Conservation (phyloP, 305 asterid species). For the Fraxinus sp. region DNA sequence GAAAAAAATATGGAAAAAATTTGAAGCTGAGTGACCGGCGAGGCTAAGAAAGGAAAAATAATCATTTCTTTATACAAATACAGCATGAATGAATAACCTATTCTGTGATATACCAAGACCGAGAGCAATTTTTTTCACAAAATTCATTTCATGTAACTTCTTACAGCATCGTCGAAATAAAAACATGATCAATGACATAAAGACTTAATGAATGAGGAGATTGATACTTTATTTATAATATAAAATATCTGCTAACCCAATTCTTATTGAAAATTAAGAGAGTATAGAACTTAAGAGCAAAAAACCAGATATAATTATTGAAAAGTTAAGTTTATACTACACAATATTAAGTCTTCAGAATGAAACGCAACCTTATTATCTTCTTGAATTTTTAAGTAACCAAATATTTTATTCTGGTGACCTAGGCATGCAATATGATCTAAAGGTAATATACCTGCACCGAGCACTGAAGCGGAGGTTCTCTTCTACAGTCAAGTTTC, state of each 20-base stretch:
- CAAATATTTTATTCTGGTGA: background rate
- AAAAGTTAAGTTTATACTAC: background rate
- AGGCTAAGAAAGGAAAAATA: slow-evolving; percentile 8
- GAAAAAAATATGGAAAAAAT: slow-evolving; percentile 4
- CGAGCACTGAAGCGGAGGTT: slow-evolving; percentile 95
- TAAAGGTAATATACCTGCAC: slow-evolving; percentile 65
- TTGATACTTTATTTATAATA: background rate
- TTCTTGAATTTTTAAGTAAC: background rate
- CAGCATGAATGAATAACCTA: slow-evolving; percentile 1
- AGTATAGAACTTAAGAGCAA: background rate
- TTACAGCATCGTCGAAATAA: slow-evolving; percentile 3
- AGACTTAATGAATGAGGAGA: slow-evolving; percentile 1
- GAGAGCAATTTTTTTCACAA: background rate
- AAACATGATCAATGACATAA: slow-evolving; percentile 2
- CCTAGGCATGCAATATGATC: slow-evolving; percentile 1
- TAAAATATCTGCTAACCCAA: slow-evolving; percentile 7
- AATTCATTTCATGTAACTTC: background rate
- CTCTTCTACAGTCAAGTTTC: slow-evolving; percentile 95
- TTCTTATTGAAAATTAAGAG: background rate
- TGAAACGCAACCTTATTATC: background rate
- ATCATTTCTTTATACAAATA: background rate
- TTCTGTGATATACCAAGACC: slow-evolving; percentile 6
- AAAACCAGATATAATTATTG: background rate
- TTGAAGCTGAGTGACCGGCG: slow-evolving; percentile 11
- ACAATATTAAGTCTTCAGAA: background rate